Evolutionary conservation across 768 basidiomycete species (phyloP).

Genomic region (Pleurotus platypus): DNA sequence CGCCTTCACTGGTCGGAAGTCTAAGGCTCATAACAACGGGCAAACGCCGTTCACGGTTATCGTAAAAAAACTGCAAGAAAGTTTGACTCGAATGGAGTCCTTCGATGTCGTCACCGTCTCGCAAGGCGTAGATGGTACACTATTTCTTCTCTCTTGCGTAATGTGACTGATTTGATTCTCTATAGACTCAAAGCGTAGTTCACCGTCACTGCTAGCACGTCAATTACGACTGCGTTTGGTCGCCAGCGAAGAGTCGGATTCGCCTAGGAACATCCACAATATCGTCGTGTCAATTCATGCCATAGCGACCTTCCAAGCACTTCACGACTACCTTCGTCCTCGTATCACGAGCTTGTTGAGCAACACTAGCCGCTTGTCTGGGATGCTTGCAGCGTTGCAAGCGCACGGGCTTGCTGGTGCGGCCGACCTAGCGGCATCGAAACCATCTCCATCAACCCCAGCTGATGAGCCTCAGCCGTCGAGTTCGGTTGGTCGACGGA

Average conservation of each 20-base stretch:
- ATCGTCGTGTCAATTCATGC: slow-evolving; percentile 98
- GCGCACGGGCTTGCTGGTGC: slow-evolving; percentile 63
- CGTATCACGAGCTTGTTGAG: slow-evolving; percentile 73
- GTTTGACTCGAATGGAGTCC: slow-evolving; percentile 89
- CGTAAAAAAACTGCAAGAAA: slow-evolving; percentile 96
- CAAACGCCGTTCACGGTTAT: slow-evolving; percentile 71
- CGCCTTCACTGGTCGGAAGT: slow-evolving; percentile 60
- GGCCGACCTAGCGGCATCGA: slow-evolving; percentile 10
- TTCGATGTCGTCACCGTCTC: slow-evolving; percentile 93
- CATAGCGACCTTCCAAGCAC: slow-evolving; percentile 95
- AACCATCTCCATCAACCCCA: slow-evolving; percentile 31
- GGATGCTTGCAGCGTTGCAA: slow-evolving; percentile 89
- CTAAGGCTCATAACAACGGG: slow-evolving; percentile 35
- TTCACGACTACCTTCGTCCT: slow-evolving; percentile 94
- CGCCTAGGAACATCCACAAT: slow-evolving; percentile 82
- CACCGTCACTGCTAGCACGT: slow-evolving; percentile 87
- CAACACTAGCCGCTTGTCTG: slow-evolving; percentile 66
- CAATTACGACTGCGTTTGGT: slow-evolving; percentile 86
- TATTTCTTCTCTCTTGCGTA: background rate
- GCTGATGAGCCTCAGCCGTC: slow-evolving; percentile 28
- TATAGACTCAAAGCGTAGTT: slow-evolving; percentile 81
- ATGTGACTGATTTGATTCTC: background rate
- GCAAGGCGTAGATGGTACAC: slow-evolving; percentile 75
- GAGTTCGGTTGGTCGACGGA: slow-evolving; percentile 54
- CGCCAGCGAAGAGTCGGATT: slow-evolving; percentile 86